Percentiles rank a stretch among this genome's conserved stretches.
Evolutionary conservation across 202 grass and related monocot species (phyloP).

Genomic region (Elaeis oleifera): DNA sequence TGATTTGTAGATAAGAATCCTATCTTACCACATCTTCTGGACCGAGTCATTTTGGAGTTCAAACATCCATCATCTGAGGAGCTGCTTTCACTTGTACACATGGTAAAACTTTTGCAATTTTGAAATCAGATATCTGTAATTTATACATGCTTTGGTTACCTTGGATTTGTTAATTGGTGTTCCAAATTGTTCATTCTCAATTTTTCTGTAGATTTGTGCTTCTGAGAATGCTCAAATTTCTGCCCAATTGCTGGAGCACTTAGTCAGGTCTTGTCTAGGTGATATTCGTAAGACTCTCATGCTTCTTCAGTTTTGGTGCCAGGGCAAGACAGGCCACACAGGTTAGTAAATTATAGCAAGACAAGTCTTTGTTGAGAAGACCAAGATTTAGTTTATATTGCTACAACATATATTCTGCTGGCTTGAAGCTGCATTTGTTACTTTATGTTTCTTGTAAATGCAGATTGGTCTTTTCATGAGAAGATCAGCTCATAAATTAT

Average conservation of each 20-base stretch:
- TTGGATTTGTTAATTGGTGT: background rate
- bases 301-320: constrained; percentile 94
- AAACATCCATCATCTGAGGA: constrained; percentile 62
- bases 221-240: constrained; percentile 54
- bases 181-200: background rate
- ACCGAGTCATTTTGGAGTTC: constrained; percentile 68
- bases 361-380: too few species aligned
- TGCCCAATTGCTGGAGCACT: constrained; percentile 39
- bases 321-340: constrained; percentile 44
- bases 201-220: constrained; percentile 63
- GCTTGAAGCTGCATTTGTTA: too few species aligned
- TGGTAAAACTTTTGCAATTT: constrained; percentile 28
- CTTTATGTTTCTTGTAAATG: too few species aligned
- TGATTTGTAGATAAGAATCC: constrained; percentile 67
- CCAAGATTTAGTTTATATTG: too few species aligned
- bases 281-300: constrained; percentile 76
- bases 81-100: constrained; percentile 60
- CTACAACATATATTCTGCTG: too few species aligned
- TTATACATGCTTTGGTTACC: too few species aligned
- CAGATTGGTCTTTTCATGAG: too few species aligned
- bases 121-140: background rate
- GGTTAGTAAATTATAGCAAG: constrained; percentile 25
- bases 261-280: constrained; percentile 51
- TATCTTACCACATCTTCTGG: constrained; percentile 58
- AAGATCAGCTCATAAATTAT: too few species aligned